A percentile compares a stretch with the other conserved stretches of the same genome.
These are phyloP conservation scores for Rhazya stricta DNA, from an alignment of 257 asterid species.

Conservation along the genomic window DNA sequence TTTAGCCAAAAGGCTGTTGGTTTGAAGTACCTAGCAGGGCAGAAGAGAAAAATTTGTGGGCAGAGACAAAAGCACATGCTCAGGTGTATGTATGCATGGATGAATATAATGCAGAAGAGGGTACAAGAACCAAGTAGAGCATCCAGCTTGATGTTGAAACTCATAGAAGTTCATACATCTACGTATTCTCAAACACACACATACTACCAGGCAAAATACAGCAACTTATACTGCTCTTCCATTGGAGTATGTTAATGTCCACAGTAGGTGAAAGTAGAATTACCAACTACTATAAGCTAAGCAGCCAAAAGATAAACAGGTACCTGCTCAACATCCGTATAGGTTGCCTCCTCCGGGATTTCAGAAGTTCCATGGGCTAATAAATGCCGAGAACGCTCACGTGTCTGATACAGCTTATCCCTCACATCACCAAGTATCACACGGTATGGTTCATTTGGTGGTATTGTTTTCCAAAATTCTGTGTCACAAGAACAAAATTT, in stretches of 20 bases:
- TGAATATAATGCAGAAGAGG: conserved; percentile 2
- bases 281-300: not conserved
- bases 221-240: not conserved
- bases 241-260: not conserved
- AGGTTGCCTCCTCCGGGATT: conserved; percentile 42
- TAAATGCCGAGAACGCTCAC: conserved; percentile 47
- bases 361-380: conserved; percentile 42
- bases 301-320: not conserved
- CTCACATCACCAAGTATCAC: conserved; percentile 46
- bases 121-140: not conserved
- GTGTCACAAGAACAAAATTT: conserved; percentile 9
- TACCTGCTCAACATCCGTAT: conserved; percentile 39
- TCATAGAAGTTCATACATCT: not conserved
- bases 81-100: not conserved
- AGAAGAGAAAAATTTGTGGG: not conserved
- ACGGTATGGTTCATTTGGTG: conserved; percentile 46
- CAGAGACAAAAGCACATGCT: not conserved
- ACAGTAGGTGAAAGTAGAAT: not conserved
- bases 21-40: not conserved
- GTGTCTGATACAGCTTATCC: conserved; percentile 45
- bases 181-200: too few relatives aligned
- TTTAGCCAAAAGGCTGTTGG: not conserved
- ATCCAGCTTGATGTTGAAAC: not conserved
- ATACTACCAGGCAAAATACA: too few relatives aligned
- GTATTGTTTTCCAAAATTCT: conserved; percentile 49